Base-by-base conservation (phyloP, 2,329 filamentous ascomycete genomes). In the Sporothrix protearum region DNA sequence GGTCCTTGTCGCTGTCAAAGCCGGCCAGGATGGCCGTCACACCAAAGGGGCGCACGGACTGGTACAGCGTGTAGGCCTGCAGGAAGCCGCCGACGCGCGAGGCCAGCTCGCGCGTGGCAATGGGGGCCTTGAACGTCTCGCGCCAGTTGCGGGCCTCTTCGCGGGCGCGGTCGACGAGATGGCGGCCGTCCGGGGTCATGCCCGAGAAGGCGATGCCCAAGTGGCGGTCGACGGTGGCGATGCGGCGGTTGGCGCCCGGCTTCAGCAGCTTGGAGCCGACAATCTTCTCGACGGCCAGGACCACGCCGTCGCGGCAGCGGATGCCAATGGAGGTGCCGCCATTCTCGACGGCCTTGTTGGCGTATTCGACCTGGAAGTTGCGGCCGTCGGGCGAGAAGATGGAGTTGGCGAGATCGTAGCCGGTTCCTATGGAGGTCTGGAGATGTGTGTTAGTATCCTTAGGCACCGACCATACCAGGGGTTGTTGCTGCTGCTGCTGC, bases 341-440 rank as follows among this genome's bases (percentile, higher is more conserved):
- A 79, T 96, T 98, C 85, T 99, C 96, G 75, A 99, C 96, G 71
- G 96, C 96, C 87, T 99, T 99, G 77, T 96, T 92, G 76, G 96
- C 96, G 82, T 99, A 99, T 87, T 99, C 96, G 82, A 96, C 93
- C 84, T 99, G 96, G 83, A 99, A 99, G 83, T 99, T 99, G 78
- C 96, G 92, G 80, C 96, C 96, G 85, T 99, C 96, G 76, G 96
- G 96, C 66, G 96, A 98, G 87, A 98, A 99, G 86, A 98, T 96
- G 80, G 96, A 98, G 88, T 99, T 99, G 81, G 93, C 93, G 79
- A 99, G 91, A 89, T 99, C 96, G 85, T 99, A 99, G 80, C 96
- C 96, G 79, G 96, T 99, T 81, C 96, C 96, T 92, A 99, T 99
- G 80, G 96, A 99, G 80, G 96, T 99, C 96, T 99, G 77, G 10